Percentiles rank a stretch among this genome's conserved stretches.
phyloP scores from a whole-genome alignment of 305 asterid species.

The Rubia tinctorum region DNA sequence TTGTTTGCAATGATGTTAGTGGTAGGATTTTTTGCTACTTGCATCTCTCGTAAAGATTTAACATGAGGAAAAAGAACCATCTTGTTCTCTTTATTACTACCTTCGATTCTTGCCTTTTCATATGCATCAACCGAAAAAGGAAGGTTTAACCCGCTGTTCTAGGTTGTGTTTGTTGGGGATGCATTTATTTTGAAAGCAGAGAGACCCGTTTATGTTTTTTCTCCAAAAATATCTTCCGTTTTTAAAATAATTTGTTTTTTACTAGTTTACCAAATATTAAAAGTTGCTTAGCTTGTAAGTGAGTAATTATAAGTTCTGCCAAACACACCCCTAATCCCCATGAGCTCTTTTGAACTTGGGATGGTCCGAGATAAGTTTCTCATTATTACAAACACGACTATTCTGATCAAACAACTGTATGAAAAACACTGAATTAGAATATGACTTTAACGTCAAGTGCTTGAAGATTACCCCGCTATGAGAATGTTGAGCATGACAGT shows the following conservation, averaged over 20 bases:
- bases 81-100: not conserved
- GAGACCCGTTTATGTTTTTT: not conserved
- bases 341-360: not conserved
- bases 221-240: not conserved
- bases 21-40: not conserved
- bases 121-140: not conserved
- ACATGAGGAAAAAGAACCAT: not conserved
- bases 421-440: not conserved
- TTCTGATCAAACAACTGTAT: not conserved
- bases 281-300: no score
- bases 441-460: not conserved
- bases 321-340: no score
- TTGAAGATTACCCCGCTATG: constrained; percentile 65
- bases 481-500: constrained; percentile 89
- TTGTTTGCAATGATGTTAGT: not conserved
- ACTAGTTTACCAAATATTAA: no score
- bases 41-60: not conserved
- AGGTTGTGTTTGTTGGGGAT: not conserved
- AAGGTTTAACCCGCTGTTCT: not conserved
- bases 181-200: not conserved
- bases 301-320: no score
- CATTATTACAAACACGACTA: not conserved
- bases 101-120: not conserved
- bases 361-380: no score
- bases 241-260: no score